phyloP scores from a whole-genome alignment of 257 asterid genomes.

The Nicotiana undulata region DNA sequence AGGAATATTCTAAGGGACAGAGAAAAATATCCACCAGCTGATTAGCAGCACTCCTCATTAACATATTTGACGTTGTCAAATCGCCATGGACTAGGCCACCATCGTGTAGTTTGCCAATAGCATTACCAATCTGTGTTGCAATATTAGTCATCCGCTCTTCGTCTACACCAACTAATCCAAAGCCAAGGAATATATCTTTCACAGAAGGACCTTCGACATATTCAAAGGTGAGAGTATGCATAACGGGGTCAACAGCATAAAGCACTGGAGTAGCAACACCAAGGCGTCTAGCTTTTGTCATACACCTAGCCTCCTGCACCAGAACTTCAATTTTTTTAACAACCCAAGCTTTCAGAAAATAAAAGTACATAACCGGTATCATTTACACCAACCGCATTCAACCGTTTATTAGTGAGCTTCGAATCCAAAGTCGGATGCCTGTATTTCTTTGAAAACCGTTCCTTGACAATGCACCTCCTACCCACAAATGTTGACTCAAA shows the following conservation, averaged over 20 bases:
- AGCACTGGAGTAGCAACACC: conserved; percentile 84
- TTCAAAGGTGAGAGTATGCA: conserved; percentile 68
- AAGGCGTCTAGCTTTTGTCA: conserved; percentile 84
- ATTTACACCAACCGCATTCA: conserved; percentile 71
- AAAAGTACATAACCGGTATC: not conserved
- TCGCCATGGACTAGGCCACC: conserved; percentile 96
- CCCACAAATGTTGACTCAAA: conserved; percentile 81
- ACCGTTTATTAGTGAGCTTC: conserved; percentile 74
- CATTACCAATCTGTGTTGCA: conserved; percentile 74
- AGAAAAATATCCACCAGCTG: conserved; percentile 48
- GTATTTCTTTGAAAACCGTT: conserved; percentile 86
- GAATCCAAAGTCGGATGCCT: conserved; percentile 83
- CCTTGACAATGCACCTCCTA: conserved; percentile 68
- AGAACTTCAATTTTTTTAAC: conserved; percentile 14
- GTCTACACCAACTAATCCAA: conserved; percentile 56
- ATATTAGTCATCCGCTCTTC: conserved; percentile 64
- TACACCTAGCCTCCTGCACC: conserved; percentile 88
- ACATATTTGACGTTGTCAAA: conserved; percentile 95
- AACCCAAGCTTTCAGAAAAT: conserved; percentile 6
- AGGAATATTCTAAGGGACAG: not conserved
- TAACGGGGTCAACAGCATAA: conserved; percentile 66
- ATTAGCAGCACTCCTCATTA: conserved; percentile 46
- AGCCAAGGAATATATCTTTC: conserved; percentile 71
- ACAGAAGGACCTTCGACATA: conserved; percentile 77
- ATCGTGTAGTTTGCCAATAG: conserved; percentile 80